phyloP scores from a whole-genome alignment of 2,329 filamentous ascomycete species.

The Paramyrothecium sp. region DNA sequence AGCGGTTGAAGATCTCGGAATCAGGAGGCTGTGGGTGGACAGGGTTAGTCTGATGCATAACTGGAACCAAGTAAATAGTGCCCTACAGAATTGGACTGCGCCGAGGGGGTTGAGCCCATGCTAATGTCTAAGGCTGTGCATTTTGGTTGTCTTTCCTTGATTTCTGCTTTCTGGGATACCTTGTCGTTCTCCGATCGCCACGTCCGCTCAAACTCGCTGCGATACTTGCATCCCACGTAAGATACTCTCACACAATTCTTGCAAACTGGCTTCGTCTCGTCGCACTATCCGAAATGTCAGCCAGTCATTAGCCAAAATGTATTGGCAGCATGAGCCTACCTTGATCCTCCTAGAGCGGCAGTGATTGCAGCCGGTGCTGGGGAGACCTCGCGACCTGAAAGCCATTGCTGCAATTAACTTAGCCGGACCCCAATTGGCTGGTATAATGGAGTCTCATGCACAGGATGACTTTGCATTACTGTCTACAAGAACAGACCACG shows the following conservation, averaged over 20 bases:
- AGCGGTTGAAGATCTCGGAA: not conserved
- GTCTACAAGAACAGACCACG: too few relatives aligned
- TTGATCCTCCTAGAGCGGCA: not conserved
- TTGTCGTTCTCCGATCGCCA: constrained; percentile 2
- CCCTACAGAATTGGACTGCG: too few relatives aligned
- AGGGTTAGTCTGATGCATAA: too few relatives aligned
- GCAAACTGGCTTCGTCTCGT: not conserved
- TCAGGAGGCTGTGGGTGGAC: too few relatives aligned
- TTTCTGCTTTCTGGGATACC: not conserved
- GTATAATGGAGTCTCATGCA: too few relatives aligned
- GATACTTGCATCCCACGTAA: constrained; percentile 2
- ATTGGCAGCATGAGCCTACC: not conserved
- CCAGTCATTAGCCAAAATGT: not conserved
- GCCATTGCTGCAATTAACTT: too few relatives aligned
- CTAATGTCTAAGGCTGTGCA: not conserved
- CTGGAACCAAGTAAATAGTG: too few relatives aligned
- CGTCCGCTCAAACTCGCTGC: constrained; percentile 4
- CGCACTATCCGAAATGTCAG: not conserved
- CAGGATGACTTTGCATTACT: too few relatives aligned
- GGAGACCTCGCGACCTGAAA: not conserved
- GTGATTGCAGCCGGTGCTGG: not conserved
- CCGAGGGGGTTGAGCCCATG: too few relatives aligned
- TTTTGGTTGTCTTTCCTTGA: not conserved
- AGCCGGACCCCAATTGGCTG: too few relatives aligned
- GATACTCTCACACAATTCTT: not conserved